Base-by-base conservation (phyloP, 2,329 filamentous ascomycete genomes). In the Trichoderma sp. region DNA sequence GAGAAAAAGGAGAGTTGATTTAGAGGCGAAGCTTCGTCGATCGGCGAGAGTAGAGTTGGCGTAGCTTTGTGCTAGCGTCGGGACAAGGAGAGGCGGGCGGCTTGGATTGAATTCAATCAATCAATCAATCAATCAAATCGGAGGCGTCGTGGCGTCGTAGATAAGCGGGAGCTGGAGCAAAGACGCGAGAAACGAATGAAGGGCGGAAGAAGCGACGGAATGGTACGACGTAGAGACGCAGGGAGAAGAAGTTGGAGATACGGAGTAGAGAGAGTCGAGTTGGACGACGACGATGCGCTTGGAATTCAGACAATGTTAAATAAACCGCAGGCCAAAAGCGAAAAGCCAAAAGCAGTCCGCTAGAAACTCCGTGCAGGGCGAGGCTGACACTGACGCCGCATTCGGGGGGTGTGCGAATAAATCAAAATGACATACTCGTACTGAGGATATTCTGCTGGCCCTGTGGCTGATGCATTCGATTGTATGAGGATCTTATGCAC, bases 331-430 rank as follows among this genome's bases (percentile, higher is more conserved):
- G 39, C 39, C 39, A 20, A 43, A 34, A 34, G 20, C 50, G 30
- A 47, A 57, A 63, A 63, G 53, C 15, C 15, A 26, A 63, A 63
- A 34, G 32, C 17, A 50, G 12, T 34, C 43, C 13, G n/a, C 43
- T 34, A 55, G 47, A 43, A 43, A 53, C 43, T 50, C 61, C 43
- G 43, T 47, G 53, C 58, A 57, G 68, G 62, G 69, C 62, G 62
- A 71, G 62, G 69, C 69, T 71, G 69, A 65, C 69, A 57, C 69
- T 58, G 69, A 58, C 69, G 53, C 69, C 69, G 69, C 69, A 67
- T 67, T 66, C 69, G 69, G 69, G 62, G 50, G 55, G 34, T 36
- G 34, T 57, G 64, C 64, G 50, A 67, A 67, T 67, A 26, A 28
- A 26, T 34, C 63, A n/a, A 61, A n/a, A 26, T 50, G 57, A 62